Conservation (phyloP, 2,329 filamentous ascomycete genomes). For the Epichloe coenophiala region DNA sequence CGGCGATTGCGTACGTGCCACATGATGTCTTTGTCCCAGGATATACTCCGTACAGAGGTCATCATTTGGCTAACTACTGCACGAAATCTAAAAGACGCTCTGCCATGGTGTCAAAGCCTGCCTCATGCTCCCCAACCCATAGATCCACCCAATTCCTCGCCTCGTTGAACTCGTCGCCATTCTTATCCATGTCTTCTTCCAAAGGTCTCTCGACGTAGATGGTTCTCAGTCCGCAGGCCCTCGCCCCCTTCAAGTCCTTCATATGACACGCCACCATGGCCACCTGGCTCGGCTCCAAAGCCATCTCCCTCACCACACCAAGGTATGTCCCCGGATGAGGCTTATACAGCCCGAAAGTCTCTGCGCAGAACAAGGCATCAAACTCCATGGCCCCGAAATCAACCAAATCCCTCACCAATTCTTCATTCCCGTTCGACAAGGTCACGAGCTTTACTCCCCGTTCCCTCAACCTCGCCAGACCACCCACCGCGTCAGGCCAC, state of each 20-base stretch:
- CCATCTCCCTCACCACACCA: constrained; percentile 49
- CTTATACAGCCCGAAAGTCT: constrained; percentile 65
- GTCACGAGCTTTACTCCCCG: constrained; percentile 43
- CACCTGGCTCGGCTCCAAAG: constrained; percentile 44
- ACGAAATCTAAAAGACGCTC: constrained; percentile 12
- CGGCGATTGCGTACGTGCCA: too few relatives aligned
- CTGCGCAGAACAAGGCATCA: constrained; percentile 47
- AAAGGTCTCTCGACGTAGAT: constrained; percentile 57
- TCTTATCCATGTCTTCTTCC: constrained; percentile 50
- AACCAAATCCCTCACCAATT: constrained; percentile 52
- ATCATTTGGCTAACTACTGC: not conserved
- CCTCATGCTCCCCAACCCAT: constrained; percentile 21
- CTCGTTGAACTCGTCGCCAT: constrained; percentile 35
- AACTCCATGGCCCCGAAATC: constrained; percentile 48
- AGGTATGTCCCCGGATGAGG: constrained; percentile 54
- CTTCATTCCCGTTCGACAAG: constrained; percentile 60
- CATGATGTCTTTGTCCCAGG: not conserved
- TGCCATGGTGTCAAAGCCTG: constrained; percentile 19
- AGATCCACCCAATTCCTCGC: constrained; percentile 31
- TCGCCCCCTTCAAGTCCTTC: constrained; percentile 53
- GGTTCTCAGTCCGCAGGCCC: constrained; percentile 49
- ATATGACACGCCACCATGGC: constrained; percentile 71
- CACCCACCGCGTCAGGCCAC: constrained; percentile 50
- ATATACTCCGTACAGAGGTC: not conserved
- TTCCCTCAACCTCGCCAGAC: constrained; percentile 40